These are phyloP conservation scores for Nepenthes mirabilis DNA, from an alignment of 148 eudicot species.

Conservation along the genomic window DNA sequence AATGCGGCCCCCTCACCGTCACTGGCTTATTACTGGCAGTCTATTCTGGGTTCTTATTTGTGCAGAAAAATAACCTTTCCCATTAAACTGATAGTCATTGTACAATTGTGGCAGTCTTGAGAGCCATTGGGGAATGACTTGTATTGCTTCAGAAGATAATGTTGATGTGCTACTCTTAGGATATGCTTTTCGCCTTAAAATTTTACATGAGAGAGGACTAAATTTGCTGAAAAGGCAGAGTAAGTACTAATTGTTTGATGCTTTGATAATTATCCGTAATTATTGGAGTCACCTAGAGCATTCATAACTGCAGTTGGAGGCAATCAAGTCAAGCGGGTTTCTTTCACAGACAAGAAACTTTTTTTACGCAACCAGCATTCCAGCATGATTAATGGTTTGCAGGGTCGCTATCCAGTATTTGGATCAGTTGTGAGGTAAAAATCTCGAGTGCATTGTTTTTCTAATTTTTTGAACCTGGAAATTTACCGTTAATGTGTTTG, in stretches of 20 bases:
- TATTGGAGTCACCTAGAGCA: constrained; percentile 1
- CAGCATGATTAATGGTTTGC: constrained; percentile 89
- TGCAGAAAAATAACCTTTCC: not conserved
- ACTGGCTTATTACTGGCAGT: not conserved
- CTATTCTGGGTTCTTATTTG: not conserved
- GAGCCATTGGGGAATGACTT: constrained; percentile 37
- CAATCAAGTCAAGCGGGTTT: constrained; percentile 46
- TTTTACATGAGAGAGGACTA: constrained; percentile 85
- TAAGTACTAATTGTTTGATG: constrained; percentile 15
- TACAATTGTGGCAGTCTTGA: constrained; percentile 45
- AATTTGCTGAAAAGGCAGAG: constrained; percentile 46
- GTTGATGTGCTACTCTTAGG: constrained; percentile 75
- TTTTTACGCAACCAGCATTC: constrained; percentile 64
- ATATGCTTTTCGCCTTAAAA: constrained; percentile 84
- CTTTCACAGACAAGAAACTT: constrained; percentile 55
- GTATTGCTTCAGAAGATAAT: constrained; percentile 67
- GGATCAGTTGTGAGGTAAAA: constrained; percentile 73
- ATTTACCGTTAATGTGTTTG: constrained; percentile 7
- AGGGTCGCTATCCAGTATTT: constrained; percentile 71
- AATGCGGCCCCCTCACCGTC: too few species aligned
- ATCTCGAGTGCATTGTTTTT: too few species aligned
- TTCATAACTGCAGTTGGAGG: constrained; percentile 25
- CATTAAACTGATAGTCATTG: not conserved
- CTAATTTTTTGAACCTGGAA: constrained; percentile 1
- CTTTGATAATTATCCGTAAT: constrained; percentile 5